Percentiles rank a stretch among this genome's conserved stretches.
Evolutionary conservation across 805 yeast genomes (phyloP).

Genomic region (Starmerella riodocensis): DNA sequence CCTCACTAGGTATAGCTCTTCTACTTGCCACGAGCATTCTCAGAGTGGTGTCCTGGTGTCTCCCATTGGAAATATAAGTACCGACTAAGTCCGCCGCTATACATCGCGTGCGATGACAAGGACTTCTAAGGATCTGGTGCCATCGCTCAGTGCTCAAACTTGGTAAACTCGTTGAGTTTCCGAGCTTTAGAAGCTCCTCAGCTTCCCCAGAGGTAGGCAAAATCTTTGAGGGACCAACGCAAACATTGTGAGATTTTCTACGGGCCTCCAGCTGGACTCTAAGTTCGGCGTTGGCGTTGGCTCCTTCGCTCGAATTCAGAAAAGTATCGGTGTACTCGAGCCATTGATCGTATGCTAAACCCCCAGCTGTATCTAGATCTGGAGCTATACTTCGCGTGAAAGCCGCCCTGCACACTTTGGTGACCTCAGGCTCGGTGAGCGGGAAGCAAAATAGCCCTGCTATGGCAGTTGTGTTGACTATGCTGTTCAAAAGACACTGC

Average conservation of each 20-base stretch:
- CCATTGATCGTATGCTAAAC: slow-evolving; percentile 7
- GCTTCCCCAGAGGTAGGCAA: too few relatives aligned
- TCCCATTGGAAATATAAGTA: slow-evolving; percentile 7
- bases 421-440: slow-evolving; percentile 8
- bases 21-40: slow-evolving; percentile 2
- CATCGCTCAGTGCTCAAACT: neutral
- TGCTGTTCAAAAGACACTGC: neutral
- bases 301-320: too few relatives aligned
- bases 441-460: slow-evolving; percentile 7
- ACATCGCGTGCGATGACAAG: slow-evolving; percentile 3
- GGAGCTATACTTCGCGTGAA: neutral
- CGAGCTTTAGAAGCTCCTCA: neutral
- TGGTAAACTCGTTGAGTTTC: neutral
- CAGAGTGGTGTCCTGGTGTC: slow-evolving; percentile 10
- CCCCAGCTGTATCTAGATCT: slow-evolving; percentile 2
- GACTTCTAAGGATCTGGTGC: slow-evolving; percentile 2
- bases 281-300: too few relatives aligned
- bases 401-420: neutral
- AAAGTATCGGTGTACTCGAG: too few relatives aligned
- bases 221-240: too few relatives aligned
- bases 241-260: too few relatives aligned
- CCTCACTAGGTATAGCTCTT: slow-evolving; percentile 4
- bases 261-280: too few relatives aligned
- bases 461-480: slow-evolving; percentile 3
- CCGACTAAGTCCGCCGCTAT: slow-evolving; percentile 9